Conservation (phyloP, 495 filamentous ascomycete genomes). For the Penicillium canariense region DNA sequence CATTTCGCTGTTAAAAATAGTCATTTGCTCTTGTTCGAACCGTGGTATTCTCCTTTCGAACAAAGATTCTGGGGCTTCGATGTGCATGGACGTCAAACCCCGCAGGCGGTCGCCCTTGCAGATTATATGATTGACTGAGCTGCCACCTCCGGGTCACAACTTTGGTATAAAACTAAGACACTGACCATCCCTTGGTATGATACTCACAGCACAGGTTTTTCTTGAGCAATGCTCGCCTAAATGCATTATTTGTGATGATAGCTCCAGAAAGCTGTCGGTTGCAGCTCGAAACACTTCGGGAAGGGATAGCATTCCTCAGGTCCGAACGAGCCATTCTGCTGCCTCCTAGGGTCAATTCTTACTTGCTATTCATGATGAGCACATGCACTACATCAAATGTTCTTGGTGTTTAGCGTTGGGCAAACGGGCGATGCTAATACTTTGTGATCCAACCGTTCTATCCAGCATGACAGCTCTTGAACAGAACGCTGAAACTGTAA, state of each 20-base stretch:
- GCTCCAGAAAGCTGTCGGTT: not conserved
- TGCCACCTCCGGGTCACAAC: not conserved
- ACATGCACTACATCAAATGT: not conserved
- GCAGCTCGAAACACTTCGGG: slow-evolving; percentile 18
- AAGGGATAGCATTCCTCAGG: slow-evolving; percentile 28
- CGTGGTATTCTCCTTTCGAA: not conserved
- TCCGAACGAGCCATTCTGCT: slow-evolving; percentile 5
- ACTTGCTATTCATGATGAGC: not conserved
- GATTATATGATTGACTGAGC: slow-evolving; percentile 15
- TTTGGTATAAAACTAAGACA: not conserved
- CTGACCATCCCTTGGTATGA: slow-evolving; percentile 26
- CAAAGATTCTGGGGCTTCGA: not conserved
- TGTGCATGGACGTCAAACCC: slow-evolving; percentile 4
- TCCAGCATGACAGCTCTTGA: not conserved
- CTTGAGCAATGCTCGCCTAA: slow-evolving; percentile 15
- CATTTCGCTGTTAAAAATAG: not conserved
- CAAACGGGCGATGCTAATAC: not conserved
- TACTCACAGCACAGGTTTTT: not conserved
- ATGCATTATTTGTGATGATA: not conserved
- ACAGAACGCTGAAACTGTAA: not conserved
- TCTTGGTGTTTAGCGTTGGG: not conserved
- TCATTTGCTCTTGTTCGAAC: not conserved
- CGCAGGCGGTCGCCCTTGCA: slow-evolving; percentile 17
- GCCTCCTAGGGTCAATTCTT: not conserved
- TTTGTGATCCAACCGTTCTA: not conserved